A percentile compares a stretch with the other conserved stretches of the same genome.
These are phyloP conservation scores for Citrullus colocynthis DNA, from an alignment of 306 rosid genomes.

Conservation along the genomic window DNA sequence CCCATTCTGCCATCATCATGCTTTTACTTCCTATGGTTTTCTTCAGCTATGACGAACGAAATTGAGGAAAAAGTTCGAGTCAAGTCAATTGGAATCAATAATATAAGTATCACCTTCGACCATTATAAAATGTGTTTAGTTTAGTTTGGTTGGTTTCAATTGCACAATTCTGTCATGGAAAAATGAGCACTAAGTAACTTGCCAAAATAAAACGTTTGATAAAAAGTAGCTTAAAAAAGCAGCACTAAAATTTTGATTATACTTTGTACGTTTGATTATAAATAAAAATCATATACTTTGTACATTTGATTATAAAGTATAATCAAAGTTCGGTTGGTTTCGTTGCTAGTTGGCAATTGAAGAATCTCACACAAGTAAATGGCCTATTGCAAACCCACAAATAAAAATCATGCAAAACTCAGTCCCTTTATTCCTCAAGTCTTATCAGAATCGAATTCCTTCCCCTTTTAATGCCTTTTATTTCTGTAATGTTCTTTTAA, in stretches of 20 bases:
- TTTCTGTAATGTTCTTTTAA: background rate
- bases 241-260: background rate
- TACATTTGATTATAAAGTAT: background rate
- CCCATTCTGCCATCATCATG: background rate
- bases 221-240: background rate
- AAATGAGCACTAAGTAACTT: too few relatives aligned
- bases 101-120: background rate
- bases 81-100: background rate
- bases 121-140: background rate
- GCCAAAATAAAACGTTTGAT: too few relatives aligned
- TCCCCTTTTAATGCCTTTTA: background rate
- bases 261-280: background rate
- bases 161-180: background rate
- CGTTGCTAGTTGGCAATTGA: background rate
- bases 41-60: background rate
- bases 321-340: background rate
- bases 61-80: background rate
- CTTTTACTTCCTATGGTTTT: background rate
- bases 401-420: background rate
- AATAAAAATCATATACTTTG: background rate
- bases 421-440: background rate
- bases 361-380: background rate
- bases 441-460: slow-evolving; percentile 3
- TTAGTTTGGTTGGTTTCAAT: background rate
- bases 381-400: background rate